These are phyloP conservation scores for Vitis rotundifolia DNA, from an alignment of 164 flowering plant species.

Conservation along the genomic window DNA sequence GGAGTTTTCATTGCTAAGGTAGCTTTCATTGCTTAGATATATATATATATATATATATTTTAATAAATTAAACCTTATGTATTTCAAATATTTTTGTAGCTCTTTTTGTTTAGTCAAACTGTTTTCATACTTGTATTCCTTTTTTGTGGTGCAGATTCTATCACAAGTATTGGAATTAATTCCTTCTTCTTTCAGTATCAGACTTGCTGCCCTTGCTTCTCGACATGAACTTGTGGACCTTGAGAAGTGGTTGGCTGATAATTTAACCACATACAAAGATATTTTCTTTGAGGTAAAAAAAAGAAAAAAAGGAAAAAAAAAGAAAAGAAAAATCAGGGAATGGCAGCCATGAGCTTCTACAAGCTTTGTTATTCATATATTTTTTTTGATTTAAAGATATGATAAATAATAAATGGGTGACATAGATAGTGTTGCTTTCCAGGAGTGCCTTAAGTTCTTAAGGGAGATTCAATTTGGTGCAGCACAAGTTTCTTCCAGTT, in stretches of 20 bases:
- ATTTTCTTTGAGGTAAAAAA: constrained; percentile 71
- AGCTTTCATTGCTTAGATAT: too few relatives aligned
- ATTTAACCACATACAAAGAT: constrained; percentile 49
- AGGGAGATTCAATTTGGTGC: constrained; percentile 57
- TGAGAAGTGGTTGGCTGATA: constrained; percentile 75
- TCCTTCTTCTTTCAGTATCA: constrained; percentile 61
- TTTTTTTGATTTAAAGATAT: neutral
- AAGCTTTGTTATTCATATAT: neutral
- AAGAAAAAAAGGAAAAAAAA: too few relatives aligned
- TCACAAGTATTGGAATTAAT: constrained; percentile 60
- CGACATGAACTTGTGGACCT: constrained; percentile 62
- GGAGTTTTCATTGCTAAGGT: neutral
- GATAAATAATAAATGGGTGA: neutral
- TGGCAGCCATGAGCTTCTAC: neutral
- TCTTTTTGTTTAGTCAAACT: neutral
- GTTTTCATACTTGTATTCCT: neutral
- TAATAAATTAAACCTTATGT: neutral
- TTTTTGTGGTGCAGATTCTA: constrained; percentile 52
- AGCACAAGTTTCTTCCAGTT: constrained; percentile 45
- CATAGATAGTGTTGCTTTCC: constrained; percentile 16
- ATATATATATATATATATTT: too few relatives aligned
- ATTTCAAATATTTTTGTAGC: too few relatives aligned
- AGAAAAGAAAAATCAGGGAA: too few relatives aligned
- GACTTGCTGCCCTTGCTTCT: constrained; percentile 76
- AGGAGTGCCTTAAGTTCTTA: constrained; percentile 86